phyloP scores from a whole-genome alignment of 2,329 filamentous ascomycete species.

The Bertia moriformis region DNA sequence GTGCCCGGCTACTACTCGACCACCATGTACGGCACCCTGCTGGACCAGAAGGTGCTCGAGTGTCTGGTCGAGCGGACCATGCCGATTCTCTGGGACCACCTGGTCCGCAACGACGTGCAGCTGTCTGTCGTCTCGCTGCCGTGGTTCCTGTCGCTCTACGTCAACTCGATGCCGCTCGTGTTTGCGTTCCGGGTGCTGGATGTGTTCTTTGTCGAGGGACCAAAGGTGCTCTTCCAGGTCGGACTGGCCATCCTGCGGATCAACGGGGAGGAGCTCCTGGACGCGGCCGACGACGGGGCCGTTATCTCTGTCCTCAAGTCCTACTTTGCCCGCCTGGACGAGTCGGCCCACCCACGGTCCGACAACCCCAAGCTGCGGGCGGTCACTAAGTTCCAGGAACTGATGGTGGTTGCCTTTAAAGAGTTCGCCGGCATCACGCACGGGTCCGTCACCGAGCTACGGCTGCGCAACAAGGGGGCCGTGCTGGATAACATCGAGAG shows the following conservation, averaged over 20 bases:
- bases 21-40: conserved; percentile 95
- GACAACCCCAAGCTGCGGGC: conserved; percentile 88
- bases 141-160: conserved; percentile 95
- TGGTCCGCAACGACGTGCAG: conserved; percentile 93
- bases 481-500: conserved; percentile 93
- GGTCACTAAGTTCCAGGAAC: conserved; percentile 89
- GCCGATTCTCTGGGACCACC: conserved; percentile 94
- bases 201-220: conserved; percentile 95
- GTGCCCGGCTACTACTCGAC: conserved; percentile 95
- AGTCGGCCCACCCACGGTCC: conserved; percentile 88
- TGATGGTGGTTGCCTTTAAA: conserved; percentile 98
- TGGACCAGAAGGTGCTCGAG: conserved; percentile 96
- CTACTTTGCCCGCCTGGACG: conserved; percentile 84
- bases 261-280: conserved; percentile 88
- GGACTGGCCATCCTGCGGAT: conserved; percentile 92
- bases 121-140: conserved; percentile 95
- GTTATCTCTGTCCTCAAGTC: conserved; percentile 93
- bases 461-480: conserved; percentile 82
- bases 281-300: conserved; percentile 83
- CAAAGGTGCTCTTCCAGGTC: conserved; percentile 93
- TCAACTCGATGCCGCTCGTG: conserved; percentile 97
- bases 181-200: conserved; percentile 94
- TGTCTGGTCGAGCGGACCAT: conserved; percentile 97
- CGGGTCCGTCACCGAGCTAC: conserved; percentile 74
- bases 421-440: conserved; percentile 95